Evolutionary conservation across 441 rosid genomes (phyloP), one percentile per base, ranked within the genome.

Genomic region (Populus tomentosa): DNA sequence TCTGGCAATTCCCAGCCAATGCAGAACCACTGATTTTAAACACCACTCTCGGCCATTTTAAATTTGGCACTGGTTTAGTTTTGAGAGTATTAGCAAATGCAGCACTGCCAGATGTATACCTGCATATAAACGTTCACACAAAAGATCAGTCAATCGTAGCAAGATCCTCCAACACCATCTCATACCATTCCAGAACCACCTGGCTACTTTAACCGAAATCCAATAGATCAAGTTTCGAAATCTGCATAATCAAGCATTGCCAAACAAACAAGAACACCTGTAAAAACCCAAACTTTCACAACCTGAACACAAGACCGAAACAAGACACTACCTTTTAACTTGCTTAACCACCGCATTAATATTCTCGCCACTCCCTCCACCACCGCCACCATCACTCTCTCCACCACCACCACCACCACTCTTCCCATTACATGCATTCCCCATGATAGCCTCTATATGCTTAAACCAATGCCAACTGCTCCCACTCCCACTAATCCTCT

Each of bases 391-490:
- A 6, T 69, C 78, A 7, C 75, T 70, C 46, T 35, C 74, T 7
- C 14, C 75, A 1, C 61, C 77, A 10, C 14, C 75, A 1, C 61
- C 77, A 10, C 68, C 67, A 28, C 78, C 69, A 13, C 82, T 87
- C 68, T 86, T 83, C 32, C 87, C 82, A 80, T 82, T 83, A 72
- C 85, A 72, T 66, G 89, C 81, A 86, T 85, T 90, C 6, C 97
- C 98, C 10, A 95, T 90, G 38, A 94, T 94, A 67, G 86, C 97
- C 80, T 93, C 99, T 87, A 95, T 89, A 80, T 89, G 88, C 87
- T 90, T 91, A 66, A 92, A 94, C 99, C 97, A 95, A 67, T 94
- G 97, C 99, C 99, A 95, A 75, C 90, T 92, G 42, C 98, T 95
- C 14, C 87, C 71, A 24, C 90, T 86, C 21, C 90, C 69, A 61